Evolutionary conservation across 1,139 yeast genomes (phyloP).

Genomic region (Yamadazyma jaroonii): DNA sequence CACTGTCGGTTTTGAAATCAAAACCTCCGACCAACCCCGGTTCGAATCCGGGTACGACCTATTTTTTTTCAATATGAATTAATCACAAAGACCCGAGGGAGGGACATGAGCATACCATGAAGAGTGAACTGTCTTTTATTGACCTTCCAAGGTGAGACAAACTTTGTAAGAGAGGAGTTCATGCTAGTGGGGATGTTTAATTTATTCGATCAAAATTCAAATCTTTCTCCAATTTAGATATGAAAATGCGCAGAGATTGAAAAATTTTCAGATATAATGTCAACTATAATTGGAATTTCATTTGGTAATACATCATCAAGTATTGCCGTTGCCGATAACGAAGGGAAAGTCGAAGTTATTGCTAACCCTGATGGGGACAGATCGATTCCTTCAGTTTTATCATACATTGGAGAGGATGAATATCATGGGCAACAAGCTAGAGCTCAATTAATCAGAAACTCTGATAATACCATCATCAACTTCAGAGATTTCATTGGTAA

Average conservation of each 20-base stretch:
- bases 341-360: conserved; percentile 92
- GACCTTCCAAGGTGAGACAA: too few relatives aligned
- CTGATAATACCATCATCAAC: conserved; percentile 81
- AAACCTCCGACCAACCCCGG: conserved; percentile 79
- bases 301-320: conserved; percentile 97
- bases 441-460: conserved; percentile 88
- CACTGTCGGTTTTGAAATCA: conserved; percentile 45
- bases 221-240: too few relatives aligned
- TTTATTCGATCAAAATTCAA: too few relatives aligned
- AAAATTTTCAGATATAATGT: conserved; percentile 17
- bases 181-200: too few relatives aligned
- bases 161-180: too few relatives aligned
- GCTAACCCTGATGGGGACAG: conserved; percentile 99
- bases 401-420: conserved; percentile 93
- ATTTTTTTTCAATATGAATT: conserved; percentile 28
- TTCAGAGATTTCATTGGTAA: conserved; percentile 92
- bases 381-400: conserved; percentile 87
- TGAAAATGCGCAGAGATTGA: conserved; percentile 5
- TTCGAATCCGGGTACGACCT: conserved; percentile 96
- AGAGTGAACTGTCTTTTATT: too few relatives aligned
- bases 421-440: conserved; percentile 97
- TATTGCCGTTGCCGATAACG: conserved; percentile 83
- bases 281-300: conserved; percentile 85
- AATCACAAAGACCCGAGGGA: too few relatives aligned
- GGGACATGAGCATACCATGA: too few relatives aligned